Evolutionary conservation across 306 rosid genomes (phyloP), one percentile per base, ranked within the genome.

Genomic region (Alnus glutinosa): DNA sequence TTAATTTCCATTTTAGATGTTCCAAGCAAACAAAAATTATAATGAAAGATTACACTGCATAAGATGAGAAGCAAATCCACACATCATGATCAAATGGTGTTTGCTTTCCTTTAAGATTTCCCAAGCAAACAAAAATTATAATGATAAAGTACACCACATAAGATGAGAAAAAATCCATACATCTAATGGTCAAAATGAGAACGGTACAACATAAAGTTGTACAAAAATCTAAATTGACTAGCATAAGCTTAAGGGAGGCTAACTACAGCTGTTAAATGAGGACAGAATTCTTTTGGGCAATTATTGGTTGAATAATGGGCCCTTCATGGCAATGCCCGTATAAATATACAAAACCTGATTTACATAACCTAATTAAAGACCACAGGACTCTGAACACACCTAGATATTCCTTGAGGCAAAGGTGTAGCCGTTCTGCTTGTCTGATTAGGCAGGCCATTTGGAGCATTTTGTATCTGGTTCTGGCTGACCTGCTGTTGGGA

Each of bases 321-420:
- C 66, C 70, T 71, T 23, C 63, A 81, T 75, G 79, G 82, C 70
- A 83, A 61, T 83, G 83, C 75, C 85, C 79, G 28, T 64, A 68
- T 75, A 81, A 82, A 82, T 76, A 87, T 76, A 78, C 75, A 71
- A 66, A 69, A 84, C 83, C 63, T 69, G 61, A 82, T 80, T 86
- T 81, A 82, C 85, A 83, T 36, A 68, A 86, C 85, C 89, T 85
- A 81, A 82, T 82, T 77, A 80, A 88, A 86, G 85, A 88, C 89
- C 89, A 87, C 89, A 88, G 86, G 88, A 84, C 94, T 88, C 97
- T 86, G 90, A 86, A 95, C 97, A 90, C 85, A 95, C 99, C 99
- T 95, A 93, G 98, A 95, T 88, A 89, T 77, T 90, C 98, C 99
- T 87, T 81, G 98, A 72, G 99, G 99, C 91, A 95, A 89, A 76